Evolutionary conservation across 2,329 filamentous ascomycete species (phyloP).

Genomic region (Penicillium sp.): DNA sequence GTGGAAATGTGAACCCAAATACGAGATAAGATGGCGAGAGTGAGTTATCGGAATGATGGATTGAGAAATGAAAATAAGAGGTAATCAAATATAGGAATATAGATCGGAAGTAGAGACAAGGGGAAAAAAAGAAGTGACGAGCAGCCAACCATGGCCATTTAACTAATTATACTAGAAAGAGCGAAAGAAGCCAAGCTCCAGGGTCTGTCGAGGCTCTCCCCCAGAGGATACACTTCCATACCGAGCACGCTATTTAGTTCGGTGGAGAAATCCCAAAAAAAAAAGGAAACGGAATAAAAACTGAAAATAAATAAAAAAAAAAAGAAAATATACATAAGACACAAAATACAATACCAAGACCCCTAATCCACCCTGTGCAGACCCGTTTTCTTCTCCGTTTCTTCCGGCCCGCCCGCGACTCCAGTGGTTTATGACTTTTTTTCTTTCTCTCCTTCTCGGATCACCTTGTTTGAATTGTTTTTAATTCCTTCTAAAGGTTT

Average conservation of each 20-base stretch:
- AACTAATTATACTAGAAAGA: slow-evolving; percentile 23
- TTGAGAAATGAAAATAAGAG: not conserved
- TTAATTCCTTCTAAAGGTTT: not conserved
- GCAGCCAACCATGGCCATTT: slow-evolving; percentile 10
- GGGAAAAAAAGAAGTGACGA: slow-evolving; percentile 3
- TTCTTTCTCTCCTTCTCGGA: not conserved
- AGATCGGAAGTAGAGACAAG: slow-evolving; percentile 3
- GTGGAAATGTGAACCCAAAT: not conserved
- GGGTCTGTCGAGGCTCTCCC: slow-evolving; percentile 25
- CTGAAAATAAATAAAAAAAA: not conserved
- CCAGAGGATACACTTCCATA: slow-evolving; percentile 18
- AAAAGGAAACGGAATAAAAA: not conserved
- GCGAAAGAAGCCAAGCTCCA: slow-evolving; percentile 27
- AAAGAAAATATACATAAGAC: not conserved
- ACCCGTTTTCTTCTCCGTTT: slow-evolving; percentile 26
- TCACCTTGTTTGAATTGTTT: not conserved
- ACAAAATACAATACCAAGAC: slow-evolving; percentile 11
- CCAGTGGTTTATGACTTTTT: slow-evolving; percentile 10
- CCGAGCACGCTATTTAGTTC: slow-evolving; percentile 17
- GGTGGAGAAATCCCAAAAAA: slow-evolving; percentile 12
- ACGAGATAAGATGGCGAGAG: slow-evolving; percentile 5
- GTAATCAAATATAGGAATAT: slow-evolving; percentile 1
- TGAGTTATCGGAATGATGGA: not conserved
- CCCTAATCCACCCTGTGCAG: slow-evolving; percentile 28
- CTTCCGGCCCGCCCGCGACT: slow-evolving; percentile 25